Conservation (phyloP, 2,329 filamentous ascomycete species). For the Alternaria brassicicola region DNA sequence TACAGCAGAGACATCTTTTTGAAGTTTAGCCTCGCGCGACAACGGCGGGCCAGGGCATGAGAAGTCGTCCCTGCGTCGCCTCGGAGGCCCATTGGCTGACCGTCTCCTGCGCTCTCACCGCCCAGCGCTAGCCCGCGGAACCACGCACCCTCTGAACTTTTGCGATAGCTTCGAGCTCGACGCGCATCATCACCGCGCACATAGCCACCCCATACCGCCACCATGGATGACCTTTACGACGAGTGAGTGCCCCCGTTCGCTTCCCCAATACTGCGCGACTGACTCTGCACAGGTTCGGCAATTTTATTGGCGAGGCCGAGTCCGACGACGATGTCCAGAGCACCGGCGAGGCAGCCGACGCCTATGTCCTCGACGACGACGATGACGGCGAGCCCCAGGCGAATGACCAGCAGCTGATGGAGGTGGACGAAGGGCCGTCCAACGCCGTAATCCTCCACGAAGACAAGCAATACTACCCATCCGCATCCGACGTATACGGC, state of each 20-base stretch:
- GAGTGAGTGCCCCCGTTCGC: slow-evolving; percentile 63
- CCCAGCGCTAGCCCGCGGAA: slow-evolving; percentile 22
- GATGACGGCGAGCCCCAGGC: slow-evolving; percentile 47
- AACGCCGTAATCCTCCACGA: slow-evolving; percentile 98
- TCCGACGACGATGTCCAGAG: slow-evolving; percentile 86
- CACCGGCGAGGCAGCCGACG: slow-evolving; percentile 75
- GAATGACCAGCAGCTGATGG: slow-evolving; percentile 86
- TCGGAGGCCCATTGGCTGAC: slow-evolving; percentile 21
- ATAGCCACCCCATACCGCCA: slow-evolving; percentile 32
- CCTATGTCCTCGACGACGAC: slow-evolving; percentile 73
- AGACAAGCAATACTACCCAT: slow-evolving; percentile 99
- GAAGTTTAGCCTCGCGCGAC: slow-evolving; percentile 21
- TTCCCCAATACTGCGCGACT: slow-evolving; percentile 11
- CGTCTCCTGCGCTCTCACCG: slow-evolving; percentile 30
- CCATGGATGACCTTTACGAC: slow-evolving; percentile 96
- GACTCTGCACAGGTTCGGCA: slow-evolving; percentile 75
- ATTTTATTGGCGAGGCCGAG: slow-evolving; percentile 95
- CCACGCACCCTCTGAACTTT: slow-evolving; percentile 33
- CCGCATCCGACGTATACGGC: slow-evolving; percentile 95
- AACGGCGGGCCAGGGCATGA: slow-evolving; percentile 18
- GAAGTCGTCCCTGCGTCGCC: slow-evolving; percentile 23
- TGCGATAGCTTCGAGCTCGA: slow-evolving; percentile 34
- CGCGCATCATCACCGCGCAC: slow-evolving; percentile 26
- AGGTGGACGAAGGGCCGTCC: slow-evolving; percentile 88
- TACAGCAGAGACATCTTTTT: slow-evolving; percentile 18